Conservation (phyloP, 2,329 filamentous ascomycete species). For the Aspergillus sp. region DNA sequence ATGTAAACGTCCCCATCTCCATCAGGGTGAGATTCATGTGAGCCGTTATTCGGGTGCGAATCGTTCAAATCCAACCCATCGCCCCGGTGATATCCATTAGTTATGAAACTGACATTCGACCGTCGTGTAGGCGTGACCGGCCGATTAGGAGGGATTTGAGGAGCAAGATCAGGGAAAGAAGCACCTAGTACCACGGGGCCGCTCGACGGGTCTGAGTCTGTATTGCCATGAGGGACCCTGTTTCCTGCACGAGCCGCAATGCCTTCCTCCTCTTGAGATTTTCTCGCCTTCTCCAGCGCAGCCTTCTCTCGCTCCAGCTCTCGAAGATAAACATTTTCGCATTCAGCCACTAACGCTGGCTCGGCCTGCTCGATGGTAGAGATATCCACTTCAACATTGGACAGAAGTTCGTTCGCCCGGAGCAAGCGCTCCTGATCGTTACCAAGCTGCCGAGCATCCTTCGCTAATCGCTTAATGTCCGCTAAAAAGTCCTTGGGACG, state of each 20-base stretch:
- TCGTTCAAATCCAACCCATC: conserved; percentile 43
- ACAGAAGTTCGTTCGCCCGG: conserved; percentile 85
- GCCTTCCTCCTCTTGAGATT: conserved; percentile 42
- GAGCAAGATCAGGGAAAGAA: conserved; percentile 55
- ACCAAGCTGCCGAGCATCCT: conserved; percentile 71
- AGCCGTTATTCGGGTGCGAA: conserved; percentile 54
- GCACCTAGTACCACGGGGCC: conserved; percentile 65
- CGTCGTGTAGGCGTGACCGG: conserved; percentile 59
- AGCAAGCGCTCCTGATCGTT: conserved; percentile 81
- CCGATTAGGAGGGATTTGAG: conserved; percentile 50
- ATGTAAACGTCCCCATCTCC: conserved; percentile 62
- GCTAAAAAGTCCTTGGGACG: conserved; percentile 84
- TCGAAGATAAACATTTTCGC: conserved; percentile 75
- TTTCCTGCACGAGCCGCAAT: conserved; percentile 48
- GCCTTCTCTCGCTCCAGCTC: conserved; percentile 69
- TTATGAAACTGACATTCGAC: conserved; percentile 47
- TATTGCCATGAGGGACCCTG: conserved; percentile 53
- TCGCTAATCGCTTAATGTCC: conserved; percentile 80
- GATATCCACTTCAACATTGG: conserved; percentile 94
- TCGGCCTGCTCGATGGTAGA: conserved; percentile 68
- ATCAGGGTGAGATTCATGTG: conserved; percentile 44
- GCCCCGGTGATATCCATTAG: conserved; percentile 56
- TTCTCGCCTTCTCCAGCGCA: conserved; percentile 56
- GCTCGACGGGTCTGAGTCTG: conserved; percentile 50
- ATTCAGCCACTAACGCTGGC: conserved; percentile 66